Evolutionary conservation across 2,329 filamentous ascomycete species (phyloP), one percentile per base, ranked within the genome.

Genomic region (Arthrobotrys pseudoclavata): DNA sequence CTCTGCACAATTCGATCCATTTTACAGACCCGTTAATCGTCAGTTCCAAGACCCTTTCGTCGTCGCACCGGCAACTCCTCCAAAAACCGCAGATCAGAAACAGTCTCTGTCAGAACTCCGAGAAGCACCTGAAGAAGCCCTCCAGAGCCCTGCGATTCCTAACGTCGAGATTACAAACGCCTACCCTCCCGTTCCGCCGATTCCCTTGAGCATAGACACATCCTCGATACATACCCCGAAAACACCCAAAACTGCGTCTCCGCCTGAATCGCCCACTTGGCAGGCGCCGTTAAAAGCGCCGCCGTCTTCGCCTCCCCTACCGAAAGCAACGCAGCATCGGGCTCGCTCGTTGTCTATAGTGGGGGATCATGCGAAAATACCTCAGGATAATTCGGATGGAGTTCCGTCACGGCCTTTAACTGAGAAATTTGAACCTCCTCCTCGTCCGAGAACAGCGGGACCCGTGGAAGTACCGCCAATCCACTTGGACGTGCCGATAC

Each of bases 401-500:
- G 67, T 69, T 26, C 67, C 67, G 37, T 62, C 74, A 9, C 74
- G 74, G 47, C 74, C 74, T 68, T 6, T 77, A 53, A 79, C 69
- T 64, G 75, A 79, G 64, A 79, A 79, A 66, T 74, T 74, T 26
- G 75, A 74, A 52, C 75, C 68, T 37, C 75, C 76, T 29, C 75
- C 70, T 34, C 76, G 81, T 9, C 81, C 81, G 50, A 76, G 79
- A 55, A 82, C 81, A 37, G 80, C 81, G 6, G 80, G 80, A 12
- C 80, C 81, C 24, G 72, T 77, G 18, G 70, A 80, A 57, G 55
- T 34, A n/a, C 69, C 78, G 12, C 79, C 79, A 34, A 69, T 81
- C n/a, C 70, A 79, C 60, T 79, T 82, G 34, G 80, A 82, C 69
- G 80, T 82, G 48, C 80, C 80, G 20, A 82, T 82, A 69, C 81